Evolutionary conservation across 169 alveolate genomes (phyloP).

Genomic region (Fabrea salina): DNA sequence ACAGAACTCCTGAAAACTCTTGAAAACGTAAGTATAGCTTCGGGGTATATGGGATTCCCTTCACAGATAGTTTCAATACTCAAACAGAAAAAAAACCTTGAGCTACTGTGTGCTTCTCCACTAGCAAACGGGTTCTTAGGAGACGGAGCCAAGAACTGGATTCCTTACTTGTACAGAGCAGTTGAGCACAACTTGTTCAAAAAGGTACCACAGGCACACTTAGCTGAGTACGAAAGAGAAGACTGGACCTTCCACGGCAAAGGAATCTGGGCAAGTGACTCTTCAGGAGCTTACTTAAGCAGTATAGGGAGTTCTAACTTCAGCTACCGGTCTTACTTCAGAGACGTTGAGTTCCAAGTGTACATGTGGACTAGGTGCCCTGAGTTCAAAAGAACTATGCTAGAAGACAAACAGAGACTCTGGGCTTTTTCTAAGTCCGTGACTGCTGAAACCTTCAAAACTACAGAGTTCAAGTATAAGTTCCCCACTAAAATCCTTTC

Average conservation of each 20-base stretch:
- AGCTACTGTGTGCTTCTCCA: conserved; percentile 18
- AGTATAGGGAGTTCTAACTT: conserved; percentile 29
- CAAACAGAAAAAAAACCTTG: neutral
- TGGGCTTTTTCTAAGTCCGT: neutral
- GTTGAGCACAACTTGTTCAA: neutral
- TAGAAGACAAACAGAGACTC: neutral
- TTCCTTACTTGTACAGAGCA: conserved; percentile 26
- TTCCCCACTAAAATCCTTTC: conserved; percentile 13
- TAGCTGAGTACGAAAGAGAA: conserved; percentile 4
- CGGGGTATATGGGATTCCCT: conserved; percentile 19
- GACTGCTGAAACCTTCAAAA: neutral
- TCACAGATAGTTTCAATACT: neutral
- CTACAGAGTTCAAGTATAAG: neutral
- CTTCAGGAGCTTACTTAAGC: neutral
- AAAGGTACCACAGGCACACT: neutral
- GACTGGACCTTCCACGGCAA: conserved; percentile 27
- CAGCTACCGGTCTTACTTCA: neutral
- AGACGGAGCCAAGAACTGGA: conserved; percentile 25
- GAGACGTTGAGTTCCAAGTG: conserved; percentile 16
- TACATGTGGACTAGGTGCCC: conserved; percentile 25
- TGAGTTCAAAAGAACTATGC: neutral
- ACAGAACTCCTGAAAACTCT: neutral
- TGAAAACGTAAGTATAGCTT: neutral
- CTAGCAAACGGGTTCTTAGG: conserved; percentile 21
- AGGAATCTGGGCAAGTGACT: neutral